These are phyloP conservation scores for Tubosaeta sp. DNA, from an alignment of 768 basidiomycete species.

Conservation along the genomic window DNA sequence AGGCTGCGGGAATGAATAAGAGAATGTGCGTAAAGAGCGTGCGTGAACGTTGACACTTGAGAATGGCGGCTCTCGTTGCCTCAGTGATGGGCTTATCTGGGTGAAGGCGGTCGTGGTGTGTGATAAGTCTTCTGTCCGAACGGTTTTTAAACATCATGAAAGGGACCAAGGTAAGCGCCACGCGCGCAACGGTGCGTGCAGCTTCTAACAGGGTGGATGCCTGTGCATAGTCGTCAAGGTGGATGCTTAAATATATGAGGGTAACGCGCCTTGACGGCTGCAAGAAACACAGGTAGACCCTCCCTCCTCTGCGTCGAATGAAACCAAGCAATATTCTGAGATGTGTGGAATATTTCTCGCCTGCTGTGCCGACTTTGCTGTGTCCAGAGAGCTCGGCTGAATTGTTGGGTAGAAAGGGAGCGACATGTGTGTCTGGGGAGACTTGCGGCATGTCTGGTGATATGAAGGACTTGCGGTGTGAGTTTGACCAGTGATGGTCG, in stretches of 20 bases:
- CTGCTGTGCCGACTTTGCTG: neutral
- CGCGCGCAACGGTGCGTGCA: slow-evolving; percentile 64
- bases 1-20: slow-evolving; percentile 52
- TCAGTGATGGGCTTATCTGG: slow-evolving; percentile 46
- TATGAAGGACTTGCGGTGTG: neutral
- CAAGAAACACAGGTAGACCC: slow-evolving; percentile 45
- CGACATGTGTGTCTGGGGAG: neutral
- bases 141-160: slow-evolving; percentile 58
- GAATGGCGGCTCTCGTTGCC: slow-evolving; percentile 45
- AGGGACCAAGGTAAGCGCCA: slow-evolving; percentile 74
- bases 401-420: slow-evolving; percentile 1
- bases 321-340: slow-evolving; percentile 26
- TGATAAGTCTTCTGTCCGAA: slow-evolving; percentile 46
- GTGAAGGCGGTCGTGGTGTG: slow-evolving; percentile 36
- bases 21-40: slow-evolving; percentile 52
- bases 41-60: slow-evolving; percentile 46
- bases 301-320: slow-evolving; percentile 38
- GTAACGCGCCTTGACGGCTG: slow-evolving; percentile 53
- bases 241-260: neutral
- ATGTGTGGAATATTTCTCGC: slow-evolving; percentile 1
- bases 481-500: slow-evolving; percentile 5
- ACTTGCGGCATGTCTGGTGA: neutral
- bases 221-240: slow-evolving; percentile 33
- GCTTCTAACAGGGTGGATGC: slow-evolving; percentile 69
- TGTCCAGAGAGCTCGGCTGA: slow-evolving; percentile 5